Percentiles rank a stretch among this genome's conserved stretches.
Conservation (phyloP, 306 rosid species). For the Cucurbita argyrosperma region DNA sequence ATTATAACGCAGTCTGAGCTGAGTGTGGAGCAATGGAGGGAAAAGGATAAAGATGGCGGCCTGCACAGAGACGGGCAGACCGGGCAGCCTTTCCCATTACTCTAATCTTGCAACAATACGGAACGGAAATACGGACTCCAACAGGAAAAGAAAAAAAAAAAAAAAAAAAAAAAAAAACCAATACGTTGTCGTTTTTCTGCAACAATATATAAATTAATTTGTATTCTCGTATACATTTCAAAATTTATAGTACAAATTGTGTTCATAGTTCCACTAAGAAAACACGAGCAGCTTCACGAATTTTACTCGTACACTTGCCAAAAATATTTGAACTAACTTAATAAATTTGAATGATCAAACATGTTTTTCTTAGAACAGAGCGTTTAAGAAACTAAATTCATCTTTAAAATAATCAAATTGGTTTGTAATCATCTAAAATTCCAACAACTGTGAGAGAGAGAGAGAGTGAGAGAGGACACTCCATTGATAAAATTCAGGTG, state of each 20-base stretch:
- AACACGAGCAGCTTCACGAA: too few relatives aligned
- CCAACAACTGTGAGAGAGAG: not conserved
- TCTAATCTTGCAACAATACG: not conserved
- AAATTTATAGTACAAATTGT: too few relatives aligned
- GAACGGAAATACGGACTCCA: not conserved
- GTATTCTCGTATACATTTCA: too few relatives aligned
- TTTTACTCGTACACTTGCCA: too few relatives aligned
- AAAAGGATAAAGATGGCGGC: not conserved
- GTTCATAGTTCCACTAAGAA: too few relatives aligned
- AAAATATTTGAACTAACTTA: too few relatives aligned
- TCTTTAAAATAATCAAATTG: too few relatives aligned
- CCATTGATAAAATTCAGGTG: not conserved
- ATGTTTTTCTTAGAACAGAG: too few relatives aligned
- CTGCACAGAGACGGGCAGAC: not conserved
- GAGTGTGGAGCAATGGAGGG: not conserved
- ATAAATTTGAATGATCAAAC: too few relatives aligned
- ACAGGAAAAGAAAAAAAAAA: not conserved
- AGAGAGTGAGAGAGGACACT: not conserved
- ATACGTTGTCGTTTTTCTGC: not conserved
- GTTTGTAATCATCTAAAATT: not conserved
- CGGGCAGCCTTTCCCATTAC: not conserved
- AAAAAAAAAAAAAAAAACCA: not conserved
- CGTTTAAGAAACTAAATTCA: too few relatives aligned
- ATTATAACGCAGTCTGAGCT: conserved; percentile 13
- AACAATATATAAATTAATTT: too few relatives aligned